Evolutionary conservation across 2,329 filamentous ascomycete genomes (phyloP), one percentile per base, ranked within the genome.

Genomic region (Shiraia bambusicola): DNA sequence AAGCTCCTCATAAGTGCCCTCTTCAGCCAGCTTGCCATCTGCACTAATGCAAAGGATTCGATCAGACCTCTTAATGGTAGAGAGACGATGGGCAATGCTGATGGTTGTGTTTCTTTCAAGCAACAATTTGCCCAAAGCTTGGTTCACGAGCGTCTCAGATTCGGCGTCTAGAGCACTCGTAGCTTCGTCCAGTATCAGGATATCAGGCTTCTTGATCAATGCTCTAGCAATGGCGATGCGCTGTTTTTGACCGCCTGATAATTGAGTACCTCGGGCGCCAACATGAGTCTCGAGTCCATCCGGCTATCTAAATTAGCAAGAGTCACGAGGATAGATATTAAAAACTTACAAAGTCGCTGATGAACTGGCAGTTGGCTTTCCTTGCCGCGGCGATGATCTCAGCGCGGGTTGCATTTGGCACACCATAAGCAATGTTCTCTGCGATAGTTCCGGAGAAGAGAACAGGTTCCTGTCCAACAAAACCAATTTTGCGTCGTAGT

Each of bases 171-270:
- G 78, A 0, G 93, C 93, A 47, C 89, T 95, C 0, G 94, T 98
- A 13, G 94, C 73, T 76, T 98, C 93, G 63, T 98, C 93, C 1
- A 98, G 80, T 47, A 98, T 95, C 19, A 98, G 76, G 50, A 98
- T 97, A 71, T 98, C 93, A 0, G 94, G 94, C 50, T 96, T 82
- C 70, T 97, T 97, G 56, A 98, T 83, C 19, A 98, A 78, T 10
- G 93, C 93, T 40, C 94, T 83, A 4, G 93, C 93, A 67, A 98
- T 98, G 27, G 93, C 93, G 59, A 98, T 97, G 50, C 93, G 86
- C 69, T 98, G 93, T 72, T 97, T 97, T 70, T 98, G 93, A 0
- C 93, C 93, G 37, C 93, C 93, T 7, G 90, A 96, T 0, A 98
- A 79, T 69, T 97, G 92, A 2, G 92, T 91, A 25, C 93, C 93